Evolutionary conservation across 805 yeast genomes (phyloP), one percentile per base, ranked within the genome.

Genomic region (Pichia sporocuriosa): DNA sequence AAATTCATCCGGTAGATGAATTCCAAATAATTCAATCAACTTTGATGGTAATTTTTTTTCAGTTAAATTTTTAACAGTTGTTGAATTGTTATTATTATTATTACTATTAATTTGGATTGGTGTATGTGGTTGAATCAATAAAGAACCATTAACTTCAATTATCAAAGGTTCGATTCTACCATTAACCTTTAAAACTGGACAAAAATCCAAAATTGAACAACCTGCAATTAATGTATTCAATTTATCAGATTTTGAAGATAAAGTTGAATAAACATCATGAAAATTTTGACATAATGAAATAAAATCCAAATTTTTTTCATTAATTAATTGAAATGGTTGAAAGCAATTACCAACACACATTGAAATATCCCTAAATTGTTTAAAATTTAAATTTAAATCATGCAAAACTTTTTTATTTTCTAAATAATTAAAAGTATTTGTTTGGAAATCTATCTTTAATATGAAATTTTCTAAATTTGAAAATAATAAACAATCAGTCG

Each of bases 1-100:
- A 32, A 83, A 70, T 62, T 89, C 97, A 40, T 86, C 84, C 2
- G 97, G 94, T 39, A 93, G 67, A 56, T 89, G 75, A 59, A 84
- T 86, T 9, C 94, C 87, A 37, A 93, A 71, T 35, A 88, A 74
- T 35, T 81, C 88, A 57, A 85, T 93, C 11, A 85, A 67, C 59
- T 88, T 95, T 46, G 77, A 75, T 4, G 97, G 97, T 35, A 82
- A 63, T 40, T 65, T 65, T 29, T 49, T 54, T 13, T 40, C 38
- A 16, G 37, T 19, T n/a, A 47, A 23, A 22, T 26, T 31, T 15
- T 44, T 32, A 7, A 45, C 20, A 8, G 51, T 28, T 6, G 58
- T 43, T 7, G 48, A 35, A 9, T 44, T 41, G n/a, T n/a, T n/a
- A n/a, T n/a, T n/a, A n/a, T n/a, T n/a, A n/a, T n/a, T n/a, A n/a